A percentile compares a stretch with the other conserved stretches of the same genome.
phyloP scores from a whole-genome alignment of 129 eudicot species.

The Lactuca sativa region DNA sequence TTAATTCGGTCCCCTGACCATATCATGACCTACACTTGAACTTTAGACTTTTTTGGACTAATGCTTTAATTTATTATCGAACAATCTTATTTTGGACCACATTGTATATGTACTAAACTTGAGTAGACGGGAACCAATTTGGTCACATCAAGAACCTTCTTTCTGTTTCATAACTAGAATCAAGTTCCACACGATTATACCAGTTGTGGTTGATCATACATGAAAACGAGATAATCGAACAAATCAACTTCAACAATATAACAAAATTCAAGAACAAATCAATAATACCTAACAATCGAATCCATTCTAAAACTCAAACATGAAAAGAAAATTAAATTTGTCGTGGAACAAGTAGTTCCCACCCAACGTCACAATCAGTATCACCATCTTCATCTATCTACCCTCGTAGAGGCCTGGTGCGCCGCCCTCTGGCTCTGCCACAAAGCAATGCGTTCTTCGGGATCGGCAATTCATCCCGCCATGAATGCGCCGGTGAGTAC shows the following conservation, averaged over 20 bases:
- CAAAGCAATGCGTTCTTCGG: constrained; percentile 40
- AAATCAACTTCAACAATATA: not conserved
- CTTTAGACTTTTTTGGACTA: not conserved
- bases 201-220: not conserved
- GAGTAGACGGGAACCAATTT: too few species aligned
- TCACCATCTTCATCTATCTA: not conserved
- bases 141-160: not conserved
- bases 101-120: too few species aligned
- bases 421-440: constrained; percentile 37
- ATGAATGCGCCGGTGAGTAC: constrained; percentile 61
- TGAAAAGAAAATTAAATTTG: not conserved
- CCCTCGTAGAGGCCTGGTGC: constrained; percentile 35
- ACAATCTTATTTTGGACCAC: not conserved
- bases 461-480: constrained; percentile 44
- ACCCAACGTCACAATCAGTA: not conserved
- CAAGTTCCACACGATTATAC: not conserved
- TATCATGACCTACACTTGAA: not conserved
- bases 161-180: not conserved
- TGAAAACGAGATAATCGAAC: not conserved
- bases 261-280: constrained; percentile 12
- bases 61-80: not conserved
- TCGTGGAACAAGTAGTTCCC: constrained; percentile 35
- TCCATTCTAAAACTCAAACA: constrained; percentile 5
- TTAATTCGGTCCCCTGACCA: not conserved
- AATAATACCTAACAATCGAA: constrained; percentile 1